Conservation (phyloP, 2,329 filamentous ascomycete genomes). For the Alternaria angustiovoidea region DNA sequence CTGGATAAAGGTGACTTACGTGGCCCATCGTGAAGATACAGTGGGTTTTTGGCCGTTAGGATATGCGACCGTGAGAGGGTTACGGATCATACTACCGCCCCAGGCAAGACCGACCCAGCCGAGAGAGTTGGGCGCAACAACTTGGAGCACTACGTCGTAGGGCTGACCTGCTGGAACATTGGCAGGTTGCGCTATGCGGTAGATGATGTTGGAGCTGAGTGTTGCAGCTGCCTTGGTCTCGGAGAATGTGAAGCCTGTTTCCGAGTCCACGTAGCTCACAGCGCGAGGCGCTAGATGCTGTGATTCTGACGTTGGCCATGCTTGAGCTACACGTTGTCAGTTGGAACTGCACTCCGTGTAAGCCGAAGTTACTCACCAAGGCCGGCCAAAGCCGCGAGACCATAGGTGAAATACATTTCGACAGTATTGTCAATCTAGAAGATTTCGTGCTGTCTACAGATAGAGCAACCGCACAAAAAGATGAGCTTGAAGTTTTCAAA, state of each 20-base stretch:
- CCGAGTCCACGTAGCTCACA: conserved; percentile 32
- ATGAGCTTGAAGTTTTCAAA: too few species aligned
- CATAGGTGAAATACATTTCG: conserved; percentile 33
- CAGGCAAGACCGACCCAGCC: conserved; percentile 44
- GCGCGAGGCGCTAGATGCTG: conserved; percentile 19
- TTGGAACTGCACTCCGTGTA: neutral
- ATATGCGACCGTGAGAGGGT: conserved; percentile 42
- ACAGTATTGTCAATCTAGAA: neutral
- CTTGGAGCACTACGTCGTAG: conserved; percentile 42
- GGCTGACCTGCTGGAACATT: conserved; percentile 25
- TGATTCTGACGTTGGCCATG: conserved; percentile 20
- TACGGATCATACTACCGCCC: conserved; percentile 44
- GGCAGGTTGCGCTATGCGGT: conserved; percentile 40
- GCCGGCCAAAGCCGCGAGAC: conserved; percentile 29
- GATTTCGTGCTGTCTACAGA: neutral
- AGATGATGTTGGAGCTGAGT: conserved; percentile 36
- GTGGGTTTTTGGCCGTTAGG: conserved; percentile 37
- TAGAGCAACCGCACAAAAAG: neutral
- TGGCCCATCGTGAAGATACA: conserved; percentile 42
- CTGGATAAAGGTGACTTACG: conserved; percentile 25
- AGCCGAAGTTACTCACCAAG: conserved; percentile 22
- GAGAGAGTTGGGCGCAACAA: conserved; percentile 35
- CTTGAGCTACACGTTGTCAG: conserved; percentile 20
- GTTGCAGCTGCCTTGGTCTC: conserved; percentile 41
- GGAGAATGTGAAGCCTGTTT: conserved; percentile 47